A percentile compares a stretch with the other conserved stretches of the same genome.
Conservation (phyloP, 23 red algal species). For the Gracilaria vermiculophylla region DNA sequence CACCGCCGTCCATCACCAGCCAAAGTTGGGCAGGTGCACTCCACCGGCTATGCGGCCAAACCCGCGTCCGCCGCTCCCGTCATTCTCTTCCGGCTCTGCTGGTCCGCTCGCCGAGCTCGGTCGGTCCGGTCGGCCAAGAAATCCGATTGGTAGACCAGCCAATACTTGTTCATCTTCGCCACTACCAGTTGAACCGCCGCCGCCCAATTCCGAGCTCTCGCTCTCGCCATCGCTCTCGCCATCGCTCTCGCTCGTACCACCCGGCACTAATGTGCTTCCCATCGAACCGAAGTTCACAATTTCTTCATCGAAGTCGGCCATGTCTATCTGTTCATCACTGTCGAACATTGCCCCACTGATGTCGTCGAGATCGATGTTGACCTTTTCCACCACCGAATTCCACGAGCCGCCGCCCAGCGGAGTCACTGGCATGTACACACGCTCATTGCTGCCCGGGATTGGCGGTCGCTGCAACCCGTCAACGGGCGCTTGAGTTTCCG, state of each 20-base stretch:
- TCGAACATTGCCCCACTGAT: slow-evolving; percentile 1
- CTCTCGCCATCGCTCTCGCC: neutral
- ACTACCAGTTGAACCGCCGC: neutral
- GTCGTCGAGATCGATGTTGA: slow-evolving; percentile 39
- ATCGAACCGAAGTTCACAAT: neutral
- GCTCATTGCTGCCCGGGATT: slow-evolving; percentile 51
- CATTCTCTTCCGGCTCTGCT: neutral
- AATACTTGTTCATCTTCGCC: neutral
- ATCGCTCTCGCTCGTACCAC: neutral
- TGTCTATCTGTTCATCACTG: slow-evolving; percentile 8
- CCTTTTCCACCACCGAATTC: neutral
- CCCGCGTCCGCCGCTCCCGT: neutral
- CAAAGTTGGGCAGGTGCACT: neutral
- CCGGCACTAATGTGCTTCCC: too few relatives aligned
- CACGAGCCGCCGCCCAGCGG: slow-evolving; percentile 23
- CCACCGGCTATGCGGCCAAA: neutral
- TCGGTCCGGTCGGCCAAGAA: neutral
- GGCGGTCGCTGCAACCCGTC: slow-evolving; percentile 63
- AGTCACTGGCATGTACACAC: slow-evolving; percentile 35
- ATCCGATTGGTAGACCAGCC: neutral
- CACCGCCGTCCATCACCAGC: too few relatives aligned
- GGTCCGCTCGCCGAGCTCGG: neutral
- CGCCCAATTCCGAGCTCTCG: neutral
- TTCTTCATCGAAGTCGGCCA: slow-evolving; percentile 41
- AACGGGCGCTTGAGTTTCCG: slow-evolving; percentile 12